Evolutionary conservation across 2,329 filamentous ascomycete species (phyloP).

Genomic region (Beauveria australis): DNA sequence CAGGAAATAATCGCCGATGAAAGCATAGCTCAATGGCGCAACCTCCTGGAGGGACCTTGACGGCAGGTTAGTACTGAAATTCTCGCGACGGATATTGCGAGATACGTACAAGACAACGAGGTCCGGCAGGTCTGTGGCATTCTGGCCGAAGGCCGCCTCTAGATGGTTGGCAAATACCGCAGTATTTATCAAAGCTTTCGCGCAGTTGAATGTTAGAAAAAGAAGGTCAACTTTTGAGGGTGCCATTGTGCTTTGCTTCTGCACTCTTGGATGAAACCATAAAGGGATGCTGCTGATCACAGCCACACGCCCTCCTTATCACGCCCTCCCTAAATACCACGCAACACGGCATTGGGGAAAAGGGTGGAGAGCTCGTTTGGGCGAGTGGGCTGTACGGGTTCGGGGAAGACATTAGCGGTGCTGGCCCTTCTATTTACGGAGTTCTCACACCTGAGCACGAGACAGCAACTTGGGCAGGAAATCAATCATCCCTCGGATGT

Average conservation of each 20-base stretch:
- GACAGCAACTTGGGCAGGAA: too few relatives aligned
- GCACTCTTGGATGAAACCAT: neutral
- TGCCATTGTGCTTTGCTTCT: constrained; percentile 20
- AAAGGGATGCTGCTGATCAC: neutral
- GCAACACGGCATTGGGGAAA: too few relatives aligned
- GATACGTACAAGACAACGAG: constrained; percentile 48
- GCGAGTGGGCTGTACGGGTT: neutral
- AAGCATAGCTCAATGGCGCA: constrained; percentile 73
- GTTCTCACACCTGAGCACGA: too few relatives aligned
- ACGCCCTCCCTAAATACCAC: neutral
- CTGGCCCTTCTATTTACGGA: too few relatives aligned
- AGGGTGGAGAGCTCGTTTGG: neutral
- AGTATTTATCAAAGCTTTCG: constrained; percentile 59
- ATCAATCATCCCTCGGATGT: too few relatives aligned
- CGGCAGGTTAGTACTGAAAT: neutral
- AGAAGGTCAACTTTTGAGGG: constrained; percentile 57
- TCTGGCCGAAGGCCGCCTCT: constrained; percentile 47
- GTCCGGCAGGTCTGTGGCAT: constrained; percentile 40
- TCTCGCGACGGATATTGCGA: neutral
- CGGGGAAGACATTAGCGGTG: neutral
- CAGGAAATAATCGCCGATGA: constrained; percentile 76
- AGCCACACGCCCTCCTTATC: neutral
- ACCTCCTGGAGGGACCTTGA: constrained; percentile 79
- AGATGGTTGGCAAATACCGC: constrained; percentile 65
- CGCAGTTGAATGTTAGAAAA: constrained; percentile 86